Conservation (phyloP, 73 alveolate genomes). For the Paramecium pentaurelia region DNA sequence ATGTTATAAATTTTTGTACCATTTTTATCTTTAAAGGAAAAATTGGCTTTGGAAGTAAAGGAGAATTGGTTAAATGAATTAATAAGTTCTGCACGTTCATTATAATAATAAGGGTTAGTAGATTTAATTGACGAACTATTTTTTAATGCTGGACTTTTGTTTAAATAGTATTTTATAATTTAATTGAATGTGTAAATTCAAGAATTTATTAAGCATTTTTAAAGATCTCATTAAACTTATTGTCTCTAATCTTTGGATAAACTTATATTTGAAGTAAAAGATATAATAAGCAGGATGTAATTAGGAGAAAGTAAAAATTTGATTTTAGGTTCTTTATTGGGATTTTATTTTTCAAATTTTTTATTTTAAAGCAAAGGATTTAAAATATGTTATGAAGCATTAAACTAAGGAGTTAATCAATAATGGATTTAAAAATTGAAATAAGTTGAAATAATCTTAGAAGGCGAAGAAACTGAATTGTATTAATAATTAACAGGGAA, state of each 20-base stretch:
- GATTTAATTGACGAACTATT: background rate
- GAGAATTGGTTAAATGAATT: background rate
- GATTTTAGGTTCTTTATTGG: background rate
- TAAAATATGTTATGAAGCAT: background rate
- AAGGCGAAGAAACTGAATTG: background rate
- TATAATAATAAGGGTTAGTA: background rate
- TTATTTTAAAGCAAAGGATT: background rate
- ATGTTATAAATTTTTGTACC: background rate
- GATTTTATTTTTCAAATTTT: background rate
- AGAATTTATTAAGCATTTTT: background rate
- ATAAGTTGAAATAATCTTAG: background rate
- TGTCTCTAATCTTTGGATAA: background rate
- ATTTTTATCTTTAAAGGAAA: background rate
- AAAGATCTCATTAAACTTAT: background rate
- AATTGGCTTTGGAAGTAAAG: background rate
- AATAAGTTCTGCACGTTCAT: background rate
- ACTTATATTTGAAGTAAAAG: background rate
- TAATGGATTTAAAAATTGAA: background rate
- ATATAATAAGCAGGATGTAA: background rate
- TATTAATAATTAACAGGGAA: background rate
- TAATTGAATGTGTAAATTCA: background rate
- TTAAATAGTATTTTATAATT: background rate
- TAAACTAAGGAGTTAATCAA: background rate
- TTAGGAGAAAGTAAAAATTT: background rate
- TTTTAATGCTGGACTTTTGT: background rate